A percentile compares a stretch with the other conserved stretches of the same genome.
phyloP scores from a whole-genome alignment of 345 rosid genomes.

The Citrus glauca region DNA sequence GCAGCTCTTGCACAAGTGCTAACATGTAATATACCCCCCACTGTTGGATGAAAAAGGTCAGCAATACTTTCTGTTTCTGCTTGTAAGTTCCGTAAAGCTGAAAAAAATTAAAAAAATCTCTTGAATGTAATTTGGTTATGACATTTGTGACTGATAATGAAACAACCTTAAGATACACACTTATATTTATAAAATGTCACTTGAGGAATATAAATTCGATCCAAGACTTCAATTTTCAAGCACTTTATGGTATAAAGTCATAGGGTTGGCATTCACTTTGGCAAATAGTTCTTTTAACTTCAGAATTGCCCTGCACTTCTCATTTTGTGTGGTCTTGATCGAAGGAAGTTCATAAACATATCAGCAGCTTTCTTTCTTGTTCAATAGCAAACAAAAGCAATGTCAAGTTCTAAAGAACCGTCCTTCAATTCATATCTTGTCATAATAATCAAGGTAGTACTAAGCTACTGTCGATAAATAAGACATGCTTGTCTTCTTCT shows the following conservation, averaged over 20 bases:
- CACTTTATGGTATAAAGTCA: too few species aligned
- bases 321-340: not conserved
- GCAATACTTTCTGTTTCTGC: conserved; percentile 8
- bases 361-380: too few species aligned
- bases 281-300: not conserved
- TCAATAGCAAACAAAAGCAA: too few species aligned
- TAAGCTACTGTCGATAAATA: too few species aligned
- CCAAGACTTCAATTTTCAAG: not conserved
- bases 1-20: too few species aligned
- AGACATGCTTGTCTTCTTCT: too few species aligned
- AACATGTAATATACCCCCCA: too few species aligned
- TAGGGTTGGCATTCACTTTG: not conserved
- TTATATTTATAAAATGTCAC: not conserved
- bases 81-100: conserved; percentile 1
- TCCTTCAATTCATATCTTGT: too few species aligned
- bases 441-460: too few species aligned
- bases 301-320: not conserved
- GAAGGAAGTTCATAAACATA: not conserved
- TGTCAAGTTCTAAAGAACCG: too few species aligned
- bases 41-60: conserved; percentile 18
- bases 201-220: not conserved
- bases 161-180: not conserved
- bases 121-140: not conserved
- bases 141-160: too few species aligned
- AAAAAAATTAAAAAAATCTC: not conserved